These are phyloP conservation scores for Ascochyta clinopodiicola DNA, from an alignment of 2,329 filamentous ascomycete genomes.

Conservation along the genomic window DNA sequence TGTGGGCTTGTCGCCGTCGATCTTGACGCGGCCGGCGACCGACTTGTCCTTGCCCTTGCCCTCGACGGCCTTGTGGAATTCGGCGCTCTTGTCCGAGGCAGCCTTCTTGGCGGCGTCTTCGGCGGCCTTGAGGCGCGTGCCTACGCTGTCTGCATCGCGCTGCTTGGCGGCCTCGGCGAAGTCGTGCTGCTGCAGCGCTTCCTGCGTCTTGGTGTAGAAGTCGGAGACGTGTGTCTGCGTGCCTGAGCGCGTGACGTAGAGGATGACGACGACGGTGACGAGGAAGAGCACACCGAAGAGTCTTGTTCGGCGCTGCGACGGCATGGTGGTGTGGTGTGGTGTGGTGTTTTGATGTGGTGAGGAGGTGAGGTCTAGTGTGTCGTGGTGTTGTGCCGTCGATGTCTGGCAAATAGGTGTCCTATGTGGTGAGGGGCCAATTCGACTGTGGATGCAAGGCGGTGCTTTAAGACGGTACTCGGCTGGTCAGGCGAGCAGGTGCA, in stretches of 20 bases:
- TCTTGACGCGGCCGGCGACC: conserved; percentile 62
- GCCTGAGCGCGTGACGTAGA: conserved; percentile 75
- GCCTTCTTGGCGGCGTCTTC: conserved; percentile 72
- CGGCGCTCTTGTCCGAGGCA: conserved; percentile 69
- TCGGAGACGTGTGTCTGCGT: conserved; percentile 59
- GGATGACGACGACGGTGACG: conserved; percentile 68
- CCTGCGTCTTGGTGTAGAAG: conserved; percentile 66
- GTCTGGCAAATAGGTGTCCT: neutral
- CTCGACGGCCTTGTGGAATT: conserved; percentile 49
- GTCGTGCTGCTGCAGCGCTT: conserved; percentile 53
- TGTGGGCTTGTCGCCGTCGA: conserved; percentile 48
- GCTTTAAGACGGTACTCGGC: conserved; percentile 6
- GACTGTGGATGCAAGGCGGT: conserved; percentile 16
- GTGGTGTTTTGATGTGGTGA: neutral
- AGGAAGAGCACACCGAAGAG: conserved; percentile 70
- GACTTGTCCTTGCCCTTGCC: conserved; percentile 55
- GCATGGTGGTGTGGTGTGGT: conserved; percentile 32
- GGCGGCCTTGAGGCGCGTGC: conserved; percentile 70
- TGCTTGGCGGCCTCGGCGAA: conserved; percentile 48
- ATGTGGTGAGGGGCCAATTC: neutral
- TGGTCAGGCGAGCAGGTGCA: conserved; percentile 15
- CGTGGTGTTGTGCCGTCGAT: neutral
- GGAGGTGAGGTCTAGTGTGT: conserved; percentile 12
- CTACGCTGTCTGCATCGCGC: conserved; percentile 62
- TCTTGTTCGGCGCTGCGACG: conserved; percentile 67